These are phyloP conservation scores for Populus tremula DNA, from an alignment of 345 rosid genomes.

Conservation along the genomic window DNA sequence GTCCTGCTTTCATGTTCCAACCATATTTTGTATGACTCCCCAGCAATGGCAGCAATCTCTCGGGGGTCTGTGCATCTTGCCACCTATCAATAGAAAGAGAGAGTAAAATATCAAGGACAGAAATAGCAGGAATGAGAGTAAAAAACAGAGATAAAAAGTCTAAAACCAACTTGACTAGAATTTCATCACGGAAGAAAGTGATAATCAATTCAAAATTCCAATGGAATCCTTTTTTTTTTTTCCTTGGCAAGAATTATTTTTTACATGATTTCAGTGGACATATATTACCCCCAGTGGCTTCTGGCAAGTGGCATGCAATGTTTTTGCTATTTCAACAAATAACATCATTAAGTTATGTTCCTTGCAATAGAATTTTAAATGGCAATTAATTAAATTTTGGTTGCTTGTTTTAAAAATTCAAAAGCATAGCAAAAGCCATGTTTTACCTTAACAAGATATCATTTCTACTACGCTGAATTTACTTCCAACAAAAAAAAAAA, in stretches of 20 bases:
- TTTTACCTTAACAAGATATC: not conserved
- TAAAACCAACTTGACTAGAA: not conserved
- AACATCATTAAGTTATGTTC: not conserved
- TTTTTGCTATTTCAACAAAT: not conserved
- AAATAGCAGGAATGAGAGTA: not conserved
- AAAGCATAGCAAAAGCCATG: not conserved
- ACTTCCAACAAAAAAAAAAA: not conserved
- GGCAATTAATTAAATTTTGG: not conserved
- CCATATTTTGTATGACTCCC: constrained; percentile 91
- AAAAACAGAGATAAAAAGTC: not conserved
- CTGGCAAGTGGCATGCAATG: not conserved
- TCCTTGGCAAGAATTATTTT: not conserved
- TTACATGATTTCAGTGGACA: not conserved
- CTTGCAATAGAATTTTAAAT: not conserved
- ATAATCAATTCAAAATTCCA: not conserved
- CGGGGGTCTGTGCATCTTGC: constrained; percentile 69
- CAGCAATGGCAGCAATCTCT: constrained; percentile 81
- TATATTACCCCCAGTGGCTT: not conserved
- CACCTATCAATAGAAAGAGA: constrained; percentile 44
- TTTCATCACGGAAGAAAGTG: not conserved
- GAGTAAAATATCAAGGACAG: not conserved
- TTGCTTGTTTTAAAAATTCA: not conserved
- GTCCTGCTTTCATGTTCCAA: constrained; percentile 83
- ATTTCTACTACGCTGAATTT: not conserved
- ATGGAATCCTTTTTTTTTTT: not conserved